These are phyloP conservation scores for Epichloe uncinata DNA, from an alignment of 2,329 filamentous ascomycete species.

Conservation along the genomic window DNA sequence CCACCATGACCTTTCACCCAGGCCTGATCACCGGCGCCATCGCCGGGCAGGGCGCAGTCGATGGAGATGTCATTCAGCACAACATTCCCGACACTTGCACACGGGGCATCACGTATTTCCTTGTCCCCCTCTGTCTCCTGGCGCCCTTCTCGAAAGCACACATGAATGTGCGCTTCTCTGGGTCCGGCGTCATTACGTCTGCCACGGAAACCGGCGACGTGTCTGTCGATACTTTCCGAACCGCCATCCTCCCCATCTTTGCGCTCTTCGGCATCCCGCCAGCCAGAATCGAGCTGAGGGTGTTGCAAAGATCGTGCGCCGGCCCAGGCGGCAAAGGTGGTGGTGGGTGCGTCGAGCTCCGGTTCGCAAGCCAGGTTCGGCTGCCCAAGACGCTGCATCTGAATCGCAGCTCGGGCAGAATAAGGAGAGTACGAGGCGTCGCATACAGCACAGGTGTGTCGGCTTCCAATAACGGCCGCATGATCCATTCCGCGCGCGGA, in stretches of 20 bases:
- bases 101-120: constrained; percentile 80
- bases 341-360: constrained; percentile 82
- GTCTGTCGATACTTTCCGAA: constrained; percentile 85
- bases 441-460: constrained; percentile 88
- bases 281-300: constrained; percentile 71
- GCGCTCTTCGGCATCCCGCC: constrained; percentile 74
- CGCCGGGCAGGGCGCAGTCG: constrained; percentile 56
- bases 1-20: constrained; percentile 80
- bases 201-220: constrained; percentile 75
- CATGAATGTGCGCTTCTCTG: constrained; percentile 80
- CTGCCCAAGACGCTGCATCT: constrained; percentile 90
- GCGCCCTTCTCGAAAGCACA: constrained; percentile 88
- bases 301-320: constrained; percentile 67
- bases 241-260: constrained; percentile 81
- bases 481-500: constrained; percentile 83
- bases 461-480: constrained; percentile 82
- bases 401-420: constrained; percentile 63
- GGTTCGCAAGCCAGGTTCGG: constrained; percentile 86
- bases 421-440: constrained; percentile 83
- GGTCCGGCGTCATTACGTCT: constrained; percentile 83
- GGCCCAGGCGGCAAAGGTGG: constrained; percentile 65
- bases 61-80: constrained; percentile 68
- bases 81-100: constrained; percentile 63
- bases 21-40: constrained; percentile 82
- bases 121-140: constrained; percentile 77